Evolutionary conservation across 2,329 filamentous ascomycete species (phyloP).

Genomic region (Nothophoma quercina): DNA sequence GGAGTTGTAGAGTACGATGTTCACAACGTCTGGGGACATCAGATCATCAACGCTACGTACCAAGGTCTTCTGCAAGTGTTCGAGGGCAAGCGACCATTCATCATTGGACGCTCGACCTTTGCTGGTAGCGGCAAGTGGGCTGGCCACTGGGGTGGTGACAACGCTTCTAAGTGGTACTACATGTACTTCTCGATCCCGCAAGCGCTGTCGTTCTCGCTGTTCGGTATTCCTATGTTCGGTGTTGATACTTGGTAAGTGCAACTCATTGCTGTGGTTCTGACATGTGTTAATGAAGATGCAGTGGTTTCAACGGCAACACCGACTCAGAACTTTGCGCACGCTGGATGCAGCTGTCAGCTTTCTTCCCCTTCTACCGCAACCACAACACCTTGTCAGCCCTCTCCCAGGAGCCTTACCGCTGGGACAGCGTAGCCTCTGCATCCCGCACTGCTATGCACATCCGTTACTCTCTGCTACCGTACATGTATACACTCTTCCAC

Average conservation of each 20-base stretch:
- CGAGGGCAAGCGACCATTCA: conserved; percentile 77
- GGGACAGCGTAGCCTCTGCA: conserved; percentile 71
- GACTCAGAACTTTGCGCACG: conserved; percentile 75
- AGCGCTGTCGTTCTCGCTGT: conserved; percentile 76
- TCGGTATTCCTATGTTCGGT: conserved; percentile 80
- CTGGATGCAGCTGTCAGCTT: conserved; percentile 76
- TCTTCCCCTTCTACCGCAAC: conserved; percentile 82
- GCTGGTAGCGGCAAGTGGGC: conserved; percentile 77
- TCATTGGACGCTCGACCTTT: conserved; percentile 85
- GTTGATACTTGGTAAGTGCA: conserved; percentile 56
- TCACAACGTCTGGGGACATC: conserved; percentile 75
- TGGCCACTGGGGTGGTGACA: conserved; percentile 82
- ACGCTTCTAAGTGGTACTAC: conserved; percentile 72
- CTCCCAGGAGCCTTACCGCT: conserved; percentile 75
- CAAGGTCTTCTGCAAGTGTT: conserved; percentile 70
- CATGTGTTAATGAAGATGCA: background rate
- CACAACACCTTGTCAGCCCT: conserved; percentile 71
- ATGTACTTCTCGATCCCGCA: conserved; percentile 82
- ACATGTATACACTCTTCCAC: conserved; percentile 78
- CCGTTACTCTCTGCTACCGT: conserved; percentile 74
- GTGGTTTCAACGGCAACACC: conserved; percentile 71
- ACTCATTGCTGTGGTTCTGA: too few relatives aligned
- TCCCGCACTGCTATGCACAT: conserved; percentile 72
- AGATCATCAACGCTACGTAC: conserved; percentile 80
- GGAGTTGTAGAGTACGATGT: conserved; percentile 80